Conservation (phyloP, 2,329 filamentous ascomycete genomes). For the Aspergillus tanneri region DNA sequence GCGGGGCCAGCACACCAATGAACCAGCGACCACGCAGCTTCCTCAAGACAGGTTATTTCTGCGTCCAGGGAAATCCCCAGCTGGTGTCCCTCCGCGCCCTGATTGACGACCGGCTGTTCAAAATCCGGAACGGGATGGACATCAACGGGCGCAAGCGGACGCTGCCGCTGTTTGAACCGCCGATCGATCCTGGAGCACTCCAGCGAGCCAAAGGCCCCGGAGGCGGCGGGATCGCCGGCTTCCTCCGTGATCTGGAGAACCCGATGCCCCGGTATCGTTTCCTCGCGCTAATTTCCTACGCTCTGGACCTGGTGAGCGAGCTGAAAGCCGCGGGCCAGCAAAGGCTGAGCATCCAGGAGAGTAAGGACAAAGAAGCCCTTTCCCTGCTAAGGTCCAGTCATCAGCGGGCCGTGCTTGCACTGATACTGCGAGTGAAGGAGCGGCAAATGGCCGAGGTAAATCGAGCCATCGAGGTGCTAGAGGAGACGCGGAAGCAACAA, state of each 20-base stretch:
- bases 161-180: not conserved
- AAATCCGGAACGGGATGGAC: not conserved
- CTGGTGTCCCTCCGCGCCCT: not conserved
- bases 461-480: not conserved
- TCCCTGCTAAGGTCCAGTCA: not conserved
- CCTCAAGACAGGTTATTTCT: constrained; percentile 1
- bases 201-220: not conserved
- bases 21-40: not conserved
- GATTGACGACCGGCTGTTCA: not conserved
- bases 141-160: not conserved
- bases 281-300: not conserved
- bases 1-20: not conserved
- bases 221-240: not conserved
- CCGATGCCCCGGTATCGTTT: constrained; percentile 5
- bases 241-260: not conserved
- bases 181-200: not conserved
- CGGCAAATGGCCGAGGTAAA: not conserved
- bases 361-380: constrained; percentile 1
- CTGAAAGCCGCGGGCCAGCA: not conserved
- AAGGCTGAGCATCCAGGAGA: not conserved
- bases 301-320: not conserved
- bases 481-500: not conserved
- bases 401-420: not conserved
- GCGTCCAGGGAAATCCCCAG: not conserved
- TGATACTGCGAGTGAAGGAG: not conserved